Base-by-base conservation (phyloP, 2,329 filamentous ascomycete genomes). In the Metarhizium sp. region DNA sequence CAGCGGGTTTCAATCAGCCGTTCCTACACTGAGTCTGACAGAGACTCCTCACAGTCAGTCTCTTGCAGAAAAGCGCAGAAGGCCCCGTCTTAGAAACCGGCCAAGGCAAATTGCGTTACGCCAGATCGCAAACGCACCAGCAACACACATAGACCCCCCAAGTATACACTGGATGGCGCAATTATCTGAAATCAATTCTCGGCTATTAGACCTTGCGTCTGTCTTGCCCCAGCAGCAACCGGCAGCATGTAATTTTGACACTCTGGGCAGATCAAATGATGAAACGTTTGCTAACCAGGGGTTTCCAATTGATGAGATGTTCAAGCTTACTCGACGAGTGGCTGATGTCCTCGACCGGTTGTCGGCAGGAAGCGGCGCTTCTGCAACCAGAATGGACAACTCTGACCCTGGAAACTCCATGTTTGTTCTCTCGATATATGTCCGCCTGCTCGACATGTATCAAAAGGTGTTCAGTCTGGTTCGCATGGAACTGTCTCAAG, bases 251-350 rank as follows among this genome's bases (percentile, higher is more conserved):
- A 61, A 60, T 32, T 63, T 60, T 62, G 50, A 55, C 10, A 13
- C 46, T 7, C 48, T 38, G 10, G 36, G 29, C 18, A 49, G 50
- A 8, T 7, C 56, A 30, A 34, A 63, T 62, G 55, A 61, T 56
- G 55, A 64, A 59, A 40, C 30, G 42, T 64, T 57, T 45, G 57
- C 54, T 29, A 57, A 58, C 55, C 54, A 54, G 30, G 67, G 62
- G 29, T 75, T 75, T 49, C 71, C 72, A 3, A 67, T 75, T 38
- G 70, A 74, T 49, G 67, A 68, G 40, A 69, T 75, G 62, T 75
- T 74, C 61, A 65, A 70, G 53, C 64, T 74, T 29, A 74, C 72
- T 4, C 67, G 67, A 7, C 55, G 61, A 6, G 68, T 74, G 7
- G 65, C 72, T 16, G 67, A 73, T 38, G 64, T 69, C 1, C 58